phyloP scores from a whole-genome alignment of 2,329 filamentous ascomycete species.

The Madurella fahalii region DNA sequence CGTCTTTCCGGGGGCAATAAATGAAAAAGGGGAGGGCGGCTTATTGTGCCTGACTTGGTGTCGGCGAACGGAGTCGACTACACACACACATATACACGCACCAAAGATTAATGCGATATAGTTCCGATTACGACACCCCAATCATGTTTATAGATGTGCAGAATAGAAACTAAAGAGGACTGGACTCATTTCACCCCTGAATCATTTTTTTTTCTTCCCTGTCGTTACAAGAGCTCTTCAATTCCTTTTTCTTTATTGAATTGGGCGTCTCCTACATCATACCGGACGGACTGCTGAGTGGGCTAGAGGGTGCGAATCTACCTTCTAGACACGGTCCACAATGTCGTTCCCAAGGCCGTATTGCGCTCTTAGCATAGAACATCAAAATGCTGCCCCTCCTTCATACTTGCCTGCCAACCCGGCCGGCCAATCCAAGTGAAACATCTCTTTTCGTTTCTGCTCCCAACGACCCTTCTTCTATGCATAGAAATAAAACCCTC shows the following conservation, averaged over 20 bases:
- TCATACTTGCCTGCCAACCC: background rate
- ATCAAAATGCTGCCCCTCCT: background rate
- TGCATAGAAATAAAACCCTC: background rate
- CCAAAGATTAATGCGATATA: slow-evolving; percentile 3
- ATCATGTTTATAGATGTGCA: slow-evolving; percentile 19
- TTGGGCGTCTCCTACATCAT: no score
- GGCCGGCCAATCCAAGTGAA: background rate
- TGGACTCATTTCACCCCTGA: background rate
- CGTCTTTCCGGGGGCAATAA: background rate
- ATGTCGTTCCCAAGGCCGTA: no score
- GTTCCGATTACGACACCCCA: background rate
- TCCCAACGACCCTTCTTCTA: background rate
- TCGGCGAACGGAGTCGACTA: background rate
- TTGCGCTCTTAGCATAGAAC: no score
- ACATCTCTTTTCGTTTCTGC: background rate
- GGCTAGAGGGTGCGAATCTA: no score
- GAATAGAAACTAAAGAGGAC: slow-evolving; percentile 11
- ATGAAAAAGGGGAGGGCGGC: background rate
- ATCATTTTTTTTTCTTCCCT: background rate
- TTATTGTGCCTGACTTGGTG: background rate
- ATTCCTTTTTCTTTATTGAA: no score
- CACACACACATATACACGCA: background rate
- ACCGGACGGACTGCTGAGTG: no score
- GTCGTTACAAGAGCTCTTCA: no score
- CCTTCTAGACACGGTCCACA: no score